Base-by-base conservation (phyloP, 2,329 filamentous ascomycete genomes). In the Fusarium sp. region DNA sequence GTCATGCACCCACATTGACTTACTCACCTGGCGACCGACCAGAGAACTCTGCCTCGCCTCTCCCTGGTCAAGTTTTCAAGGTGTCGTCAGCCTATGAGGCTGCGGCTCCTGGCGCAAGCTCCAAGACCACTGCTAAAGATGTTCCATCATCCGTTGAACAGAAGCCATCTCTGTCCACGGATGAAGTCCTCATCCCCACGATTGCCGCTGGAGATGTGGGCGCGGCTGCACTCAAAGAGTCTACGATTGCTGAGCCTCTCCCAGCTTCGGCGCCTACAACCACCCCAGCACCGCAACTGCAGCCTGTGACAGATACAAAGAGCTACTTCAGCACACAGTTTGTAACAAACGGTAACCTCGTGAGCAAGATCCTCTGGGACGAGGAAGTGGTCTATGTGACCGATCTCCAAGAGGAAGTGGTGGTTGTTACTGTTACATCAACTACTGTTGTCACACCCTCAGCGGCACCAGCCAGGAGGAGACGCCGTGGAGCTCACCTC, bases 331-430 rank as follows among this genome's bases (percentile, higher is more conserved):
- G 85, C 78, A 91, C 88, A 10, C 79, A 89, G 72, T 89, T 84
- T 68, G 69, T 86, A 51, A 90, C 88, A 23, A 81, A 81, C 14
- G 84, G 84, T 57, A 82, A 83, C 48, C 73, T 84, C 11, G 86
- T 91, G 18, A 84, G 84, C 69, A 86, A 90, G 80, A 84, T 91
- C 27, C 78, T 89, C 18, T 89, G 87, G 85, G 85, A 87, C 58
- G 84, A 90, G 80, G 84, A 87, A 49, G 76, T 85, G 9, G 84
- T 89, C 33, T 89, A 85, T 57, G 86, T 89, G 21, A 89, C 86
- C 1, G 80, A 85, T 60, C 78, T 83, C 31, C 76, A 82, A 19
- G 81, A 83, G 29, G 78, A 80, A 27, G 83, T 83, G 5, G 78
- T 82, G 10, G 85, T 85, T 1, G 79, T 83, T n/a, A 82, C 82